Evolutionary conservation across 2,329 filamentous ascomycete genomes (phyloP).

Genomic region (Moelleriella libera): DNA sequence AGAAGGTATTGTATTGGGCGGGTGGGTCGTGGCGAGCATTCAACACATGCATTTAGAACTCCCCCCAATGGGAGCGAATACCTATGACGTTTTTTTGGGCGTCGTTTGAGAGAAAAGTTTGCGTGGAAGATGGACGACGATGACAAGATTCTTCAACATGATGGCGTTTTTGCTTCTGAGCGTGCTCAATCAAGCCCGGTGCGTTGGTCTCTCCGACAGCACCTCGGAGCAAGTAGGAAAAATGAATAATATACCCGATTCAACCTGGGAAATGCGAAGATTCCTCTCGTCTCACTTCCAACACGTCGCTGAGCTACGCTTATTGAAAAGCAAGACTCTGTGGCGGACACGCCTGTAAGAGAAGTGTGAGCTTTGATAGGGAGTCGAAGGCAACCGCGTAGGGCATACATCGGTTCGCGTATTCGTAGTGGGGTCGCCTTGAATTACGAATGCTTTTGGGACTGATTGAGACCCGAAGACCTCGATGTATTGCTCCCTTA

Average conservation of each 20-base stretch:
- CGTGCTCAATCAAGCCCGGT: background rate
- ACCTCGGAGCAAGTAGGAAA: conserved; percentile 3
- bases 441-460: too few species aligned
- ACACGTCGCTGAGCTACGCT: too few species aligned
- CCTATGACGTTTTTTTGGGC: conserved; percentile 5
- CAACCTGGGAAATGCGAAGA: conserved; percentile 6
- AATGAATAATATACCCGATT: conserved; percentile 8
- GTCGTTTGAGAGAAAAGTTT: conserved; percentile 11
- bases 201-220: background rate
- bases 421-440: too few species aligned
- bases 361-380: too few species aligned
- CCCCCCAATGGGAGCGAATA: conserved; percentile 13
- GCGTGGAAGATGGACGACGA: conserved; percentile 1
- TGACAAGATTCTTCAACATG: conserved; percentile 6
- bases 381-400: too few species aligned
- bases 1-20: conserved; percentile 8
- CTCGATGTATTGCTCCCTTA: too few species aligned
- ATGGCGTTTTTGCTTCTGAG: conserved; percentile 6
- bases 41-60: conserved; percentile 22
- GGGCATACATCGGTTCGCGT: too few species aligned
- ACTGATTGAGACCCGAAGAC: too few species aligned
- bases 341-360: too few species aligned
- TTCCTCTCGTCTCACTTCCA: background rate
- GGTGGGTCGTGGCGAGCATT: conserved; percentile 20
- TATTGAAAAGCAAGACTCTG: too few species aligned